A percentile compares a stretch with the other conserved stretches of the same genome.
phyloP scores from a whole-genome alignment of 2,329 filamentous ascomycete genomes.

The Sordariomycetes sp. region DNA sequence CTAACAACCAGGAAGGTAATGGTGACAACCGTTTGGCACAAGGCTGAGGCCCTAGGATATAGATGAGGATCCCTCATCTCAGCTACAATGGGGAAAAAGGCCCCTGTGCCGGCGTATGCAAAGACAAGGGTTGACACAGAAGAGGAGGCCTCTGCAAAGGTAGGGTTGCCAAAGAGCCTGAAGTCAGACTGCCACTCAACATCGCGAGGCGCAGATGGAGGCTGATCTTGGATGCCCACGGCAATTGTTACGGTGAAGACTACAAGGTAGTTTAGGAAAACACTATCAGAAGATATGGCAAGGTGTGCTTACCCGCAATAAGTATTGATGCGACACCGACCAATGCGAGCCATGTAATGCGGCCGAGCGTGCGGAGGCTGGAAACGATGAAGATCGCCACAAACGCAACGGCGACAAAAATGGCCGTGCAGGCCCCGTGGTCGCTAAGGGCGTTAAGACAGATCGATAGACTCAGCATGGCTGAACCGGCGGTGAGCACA shows the following conservation, averaged over 20 bases:
- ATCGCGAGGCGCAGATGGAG: slow-evolving; percentile 11
- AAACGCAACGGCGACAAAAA: neutral
- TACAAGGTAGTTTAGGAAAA: neutral
- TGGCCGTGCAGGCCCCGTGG: neutral
- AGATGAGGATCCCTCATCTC: slow-evolving; percentile 18
- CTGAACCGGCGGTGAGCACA: neutral
- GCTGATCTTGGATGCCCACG: slow-evolving; percentile 15
- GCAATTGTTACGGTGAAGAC: slow-evolving; percentile 14
- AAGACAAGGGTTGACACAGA: slow-evolving; percentile 20
- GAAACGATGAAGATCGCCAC: neutral
- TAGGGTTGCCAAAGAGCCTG: slow-evolving; percentile 14
- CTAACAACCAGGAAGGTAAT: slow-evolving; percentile 18
- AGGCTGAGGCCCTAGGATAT: slow-evolving; percentile 14
- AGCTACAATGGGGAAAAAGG: slow-evolving; percentile 17
- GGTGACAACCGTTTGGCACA: slow-evolving; percentile 14
- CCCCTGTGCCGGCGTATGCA: slow-evolving; percentile 20
- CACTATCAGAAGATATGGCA: neutral
- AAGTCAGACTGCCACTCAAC: slow-evolving; percentile 15
- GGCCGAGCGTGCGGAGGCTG: neutral
- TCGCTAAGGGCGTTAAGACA: neutral
- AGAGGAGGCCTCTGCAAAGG: slow-evolving; percentile 15
- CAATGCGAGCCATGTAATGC: neutral
- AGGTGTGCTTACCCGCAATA: neutral
- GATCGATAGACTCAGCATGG: neutral
- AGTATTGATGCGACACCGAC: neutral